Evolutionary conservation across 768 basidiomycete genomes (phyloP), one percentile per base, ranked within the genome.

Genomic region (Grammothele lineata): DNA sequence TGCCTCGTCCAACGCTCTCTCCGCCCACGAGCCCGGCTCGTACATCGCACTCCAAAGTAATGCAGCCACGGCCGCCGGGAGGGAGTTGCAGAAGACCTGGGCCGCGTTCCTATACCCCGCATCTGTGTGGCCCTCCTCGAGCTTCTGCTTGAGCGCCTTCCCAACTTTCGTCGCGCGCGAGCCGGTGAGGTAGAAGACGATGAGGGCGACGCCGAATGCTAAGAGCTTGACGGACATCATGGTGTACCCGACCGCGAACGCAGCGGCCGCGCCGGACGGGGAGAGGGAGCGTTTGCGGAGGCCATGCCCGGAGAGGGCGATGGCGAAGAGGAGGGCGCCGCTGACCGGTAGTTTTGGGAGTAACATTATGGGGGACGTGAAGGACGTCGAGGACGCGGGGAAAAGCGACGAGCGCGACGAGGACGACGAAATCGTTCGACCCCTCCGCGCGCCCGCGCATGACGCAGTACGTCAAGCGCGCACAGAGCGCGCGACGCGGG

Each of bases 101-200:
- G 80, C 78, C 14, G 81, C 87, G 24, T 70, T 77, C 36, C 93
- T 75, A 61, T 92, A 81, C 0, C 91, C 93, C 11, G 74, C 74
- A 43, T 78, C 80, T 40, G 85, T 76, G 57, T 87, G 81, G 0
- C 86, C 89, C 34, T 87, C 87, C 62, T 94, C 91, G 30, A 93
- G 72, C 50, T 70, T 69, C 3, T 78, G 76, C 62, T 96, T 97
- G 43, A 73, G 70, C 41, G 77, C 70, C 66, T 84, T 92, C 46
- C 91, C 85, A 51, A 85, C 87, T 66, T 92, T 93, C 3, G 94
- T 96, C 0, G 92, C 92, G 38, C 78, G 76, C 51, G 87, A 87
- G 4, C 84, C 93, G 0, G 80, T 58, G 24, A 93, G 68, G 64
- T 96, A 94, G 63, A 94, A 88, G 0, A 77, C 77, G 47, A 92